Base-by-base conservation (phyloP, 2,329 filamentous ascomycete species). In the Akanthomyces lecanii region DNA sequence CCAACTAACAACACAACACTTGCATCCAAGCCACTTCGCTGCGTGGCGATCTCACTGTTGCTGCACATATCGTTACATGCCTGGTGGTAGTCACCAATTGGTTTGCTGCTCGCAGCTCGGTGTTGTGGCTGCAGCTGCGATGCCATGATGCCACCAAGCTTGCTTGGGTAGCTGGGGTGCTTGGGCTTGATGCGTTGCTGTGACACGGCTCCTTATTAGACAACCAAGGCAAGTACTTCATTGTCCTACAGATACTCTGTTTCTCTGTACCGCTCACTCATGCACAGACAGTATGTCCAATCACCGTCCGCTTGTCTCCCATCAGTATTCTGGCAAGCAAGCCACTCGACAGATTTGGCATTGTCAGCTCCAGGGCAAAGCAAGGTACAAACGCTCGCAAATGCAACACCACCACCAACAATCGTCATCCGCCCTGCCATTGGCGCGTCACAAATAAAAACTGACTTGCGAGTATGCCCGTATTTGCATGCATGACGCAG, bases 111-210 rank as follows among this genome's bases (percentile, higher is more conserved):
- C 57, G 48, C 57, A 60, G 57, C 30, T 23, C 36, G 42, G 8
- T 30, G 25, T 52, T 52, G 57, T 60, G 57, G 57, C 57, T 60
- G 57, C 57, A 52, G 57, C 47, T 60, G 47, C 55, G 18, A 58
- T 47, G 58, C 50, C 50, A 40, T 61, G 55, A 47, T 48, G 50
- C 50, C 40, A 53, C 58, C 50, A 23, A 25, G 38, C 50, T 61
- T 54, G 25, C 50, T 61, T 54, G 50, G 58, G 58, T 61, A 30
- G 28, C 57, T 53, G 48, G 36, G 56, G 48, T 53, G 6, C 25
- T 25, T 60, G 23, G 57, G 57, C 25, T 30, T 42, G 36, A 6
- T 40, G 48, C 42, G 38, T n/a, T 60, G 36, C 21, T 30, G 44
- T 51, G 56, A 59, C 44, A 47, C 47, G 42, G 40, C 38, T 11